A percentile compares a stretch with the other conserved stretches of the same genome.
These are phyloP conservation scores for Pisolithus orientalis DNA, from an alignment of 768 basidiomycete species.

Conservation along the genomic window DNA sequence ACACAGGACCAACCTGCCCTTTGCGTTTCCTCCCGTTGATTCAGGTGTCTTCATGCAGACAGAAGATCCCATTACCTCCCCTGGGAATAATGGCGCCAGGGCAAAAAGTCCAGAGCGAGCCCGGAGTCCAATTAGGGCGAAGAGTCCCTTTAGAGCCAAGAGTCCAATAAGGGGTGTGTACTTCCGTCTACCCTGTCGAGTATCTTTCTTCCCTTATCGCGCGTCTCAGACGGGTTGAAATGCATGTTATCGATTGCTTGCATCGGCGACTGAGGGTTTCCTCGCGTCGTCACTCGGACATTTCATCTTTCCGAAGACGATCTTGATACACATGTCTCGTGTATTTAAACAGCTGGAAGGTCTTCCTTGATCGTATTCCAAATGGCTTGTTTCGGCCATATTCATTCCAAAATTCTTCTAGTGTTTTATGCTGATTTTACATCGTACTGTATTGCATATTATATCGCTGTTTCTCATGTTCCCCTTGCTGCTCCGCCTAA, in stretches of 20 bases:
- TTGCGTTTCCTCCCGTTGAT: not conserved
- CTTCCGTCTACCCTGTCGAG: slow-evolving; percentile 12
- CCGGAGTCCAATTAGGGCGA: slow-evolving; percentile 15
- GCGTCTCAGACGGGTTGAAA: slow-evolving; percentile 19
- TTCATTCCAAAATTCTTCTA: no score
- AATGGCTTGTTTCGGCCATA: no score
- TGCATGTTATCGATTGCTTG: slow-evolving; percentile 16
- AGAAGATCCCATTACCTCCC: not conserved
- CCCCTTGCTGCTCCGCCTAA: no score
- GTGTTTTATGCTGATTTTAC: no score
- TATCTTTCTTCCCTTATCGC: not conserved
- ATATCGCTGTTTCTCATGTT: no score
- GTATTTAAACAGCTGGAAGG: no score
- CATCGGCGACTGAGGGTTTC: no score
- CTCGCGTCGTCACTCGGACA: no score
- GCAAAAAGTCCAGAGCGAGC: not conserved
- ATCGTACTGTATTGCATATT: no score
- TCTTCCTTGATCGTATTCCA: no score
- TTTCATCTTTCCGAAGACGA: no score
- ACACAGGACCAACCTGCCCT: slow-evolving; percentile 4
- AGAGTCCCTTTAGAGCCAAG: slow-evolving; percentile 15
- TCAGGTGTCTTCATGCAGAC: not conserved
- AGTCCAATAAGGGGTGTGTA: slow-evolving; percentile 30
- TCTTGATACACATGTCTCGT: no score
- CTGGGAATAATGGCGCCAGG: not conserved